Base-by-base conservation (phyloP, 23 red algal genomes). In the Gracilariopsis chorda region DNA sequence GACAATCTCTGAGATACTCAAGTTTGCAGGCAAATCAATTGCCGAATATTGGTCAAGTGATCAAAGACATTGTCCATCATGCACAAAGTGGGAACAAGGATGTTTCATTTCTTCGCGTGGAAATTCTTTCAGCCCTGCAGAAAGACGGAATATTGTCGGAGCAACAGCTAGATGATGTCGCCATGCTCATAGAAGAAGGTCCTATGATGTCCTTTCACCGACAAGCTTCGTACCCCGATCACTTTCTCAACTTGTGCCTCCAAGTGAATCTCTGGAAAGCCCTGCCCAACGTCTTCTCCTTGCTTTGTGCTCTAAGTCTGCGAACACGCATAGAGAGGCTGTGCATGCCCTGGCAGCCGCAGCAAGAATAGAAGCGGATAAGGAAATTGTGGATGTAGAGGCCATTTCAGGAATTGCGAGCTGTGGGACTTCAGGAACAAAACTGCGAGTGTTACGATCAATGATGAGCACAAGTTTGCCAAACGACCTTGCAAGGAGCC, bases 401-500 rank as follows among this genome's bases (percentile, higher is more conserved):
- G 83, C 65, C 3, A 58, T 88, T 39, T 49, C 47, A 55, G 83
- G 83, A 17, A 43, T 88, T 35, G 83, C 83, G 25, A 39, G 65
- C 62, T 88, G 64, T 88, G 34, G 73, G 19, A 64, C 48, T 20
- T 64, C 83, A 19, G 46, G 65, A 52, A 88, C 83, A 10, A 74
- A 60, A 48, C 29, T 77, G 28, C 42, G 65, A 29, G 83, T 88
- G 28, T 21, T 88, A 39, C 67, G 83, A 56, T 62, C 62, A 4
- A 62, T 88, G 69, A 8, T 88, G 29, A 65, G 65, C 2, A 73
- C 62, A 70, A 65, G 39, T 48, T 34, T 88, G 25, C 57, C 62
- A 35, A 88, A 88, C 65, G 83, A 88, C 49, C 83, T 88, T 77
- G 83, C 83, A 1, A 72, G 64, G 28, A 76, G 83, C 42, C 40